Base-by-base conservation (phyloP, 495 filamentous ascomycete species). In the Entonaema liquescens region DNA sequence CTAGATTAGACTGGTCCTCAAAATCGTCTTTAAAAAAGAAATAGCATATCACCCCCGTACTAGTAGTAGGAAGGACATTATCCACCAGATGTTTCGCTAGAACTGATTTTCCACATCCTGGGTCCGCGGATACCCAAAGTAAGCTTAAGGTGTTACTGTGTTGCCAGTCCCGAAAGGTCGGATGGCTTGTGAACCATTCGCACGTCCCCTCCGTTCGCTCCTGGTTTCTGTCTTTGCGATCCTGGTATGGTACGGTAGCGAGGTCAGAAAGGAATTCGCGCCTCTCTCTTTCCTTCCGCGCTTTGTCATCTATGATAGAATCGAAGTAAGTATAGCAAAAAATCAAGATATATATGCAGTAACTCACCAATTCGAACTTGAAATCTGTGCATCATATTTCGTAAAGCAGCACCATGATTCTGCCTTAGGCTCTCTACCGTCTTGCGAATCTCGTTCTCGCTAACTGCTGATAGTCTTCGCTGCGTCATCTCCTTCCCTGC, bases 1-100 rank as follows among this genome's bases (percentile, higher is more conserved):
- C 57, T 5, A 74, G 55, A 6, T 55, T 83, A 50, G 72, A 84
- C 56, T 86, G 83, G 19, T 85, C 79, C 9, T 75, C 71, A 40
- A 79, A 79, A 63, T 83, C 82, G 7, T 44, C 40, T 44, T 44
- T 44, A 17, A 44, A 44, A 7, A 44, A 44, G 40, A 44, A 44
- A 13, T 44, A 44, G 13, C 40, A 44, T 21, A n/a, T 44, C n/a
- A n/a, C 17, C 17, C 17, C 19, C 17, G 40, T 44, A 44, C 6
- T 19, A 7, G 17, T 44, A 44, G 0, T 21, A 19, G 17, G 40
- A 44, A 44, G 40, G 8, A 44, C 40, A 6, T 44, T 44, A 19
- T 44, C 40, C 40, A 44, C 40, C 17, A 44, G 19, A 44, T 44
- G 40, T n/a, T 5, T 44, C 1, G 40, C 17, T 17, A 44, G 17